These are phyloP conservation scores for Stereocaulon alpinum DNA, from an alignment of 495 filamentous ascomycete genomes.

Conservation along the genomic window DNA sequence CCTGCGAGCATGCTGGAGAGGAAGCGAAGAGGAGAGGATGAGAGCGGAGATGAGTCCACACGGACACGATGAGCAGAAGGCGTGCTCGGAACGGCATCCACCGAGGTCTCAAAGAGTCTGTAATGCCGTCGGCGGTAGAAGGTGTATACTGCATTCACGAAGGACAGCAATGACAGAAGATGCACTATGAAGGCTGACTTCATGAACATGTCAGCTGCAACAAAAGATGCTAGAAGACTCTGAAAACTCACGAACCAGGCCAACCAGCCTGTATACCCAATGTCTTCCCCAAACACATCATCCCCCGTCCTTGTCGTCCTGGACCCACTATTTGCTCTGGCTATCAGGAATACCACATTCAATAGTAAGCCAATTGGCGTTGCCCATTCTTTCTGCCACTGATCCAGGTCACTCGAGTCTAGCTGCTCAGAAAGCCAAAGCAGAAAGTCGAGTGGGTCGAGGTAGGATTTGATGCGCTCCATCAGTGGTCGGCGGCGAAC, in stretches of 20 bases:
- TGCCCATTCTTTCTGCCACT: conserved; percentile 60
- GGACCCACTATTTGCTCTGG: conserved; percentile 59
- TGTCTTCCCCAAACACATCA: conserved; percentile 76
- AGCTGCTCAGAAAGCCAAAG: conserved; percentile 85
- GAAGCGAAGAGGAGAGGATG: conserved; percentile 69
- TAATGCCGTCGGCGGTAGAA: conserved; percentile 77
- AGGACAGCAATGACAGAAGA: conserved; percentile 52
- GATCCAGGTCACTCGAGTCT: conserved; percentile 80
- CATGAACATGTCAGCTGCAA: conserved; percentile 1
- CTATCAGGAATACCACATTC: conserved; percentile 73
- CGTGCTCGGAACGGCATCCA: conserved; percentile 64
- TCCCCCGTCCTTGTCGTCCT: conserved; percentile 40
- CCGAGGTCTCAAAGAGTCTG: conserved; percentile 77
- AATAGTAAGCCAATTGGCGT: conserved; percentile 59
- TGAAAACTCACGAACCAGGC: conserved; percentile 62
- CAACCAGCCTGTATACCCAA: conserved; percentile 49
- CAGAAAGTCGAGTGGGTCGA: conserved; percentile 82
- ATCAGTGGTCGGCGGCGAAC: conserved; percentile 66
- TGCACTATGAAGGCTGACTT: conserved; percentile 62
- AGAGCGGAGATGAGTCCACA: conserved; percentile 75
- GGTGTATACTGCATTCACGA: conserved; percentile 69
- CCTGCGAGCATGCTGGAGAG: conserved; percentile 54
- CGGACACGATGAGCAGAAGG: conserved; percentile 83
- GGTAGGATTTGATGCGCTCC: conserved; percentile 63
- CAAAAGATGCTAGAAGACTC: not conserved